Evolutionary conservation across 768 basidiomycete genomes (phyloP), one percentile per base, ranked within the genome.

Genomic region (Crassisporium funariophilum): DNA sequence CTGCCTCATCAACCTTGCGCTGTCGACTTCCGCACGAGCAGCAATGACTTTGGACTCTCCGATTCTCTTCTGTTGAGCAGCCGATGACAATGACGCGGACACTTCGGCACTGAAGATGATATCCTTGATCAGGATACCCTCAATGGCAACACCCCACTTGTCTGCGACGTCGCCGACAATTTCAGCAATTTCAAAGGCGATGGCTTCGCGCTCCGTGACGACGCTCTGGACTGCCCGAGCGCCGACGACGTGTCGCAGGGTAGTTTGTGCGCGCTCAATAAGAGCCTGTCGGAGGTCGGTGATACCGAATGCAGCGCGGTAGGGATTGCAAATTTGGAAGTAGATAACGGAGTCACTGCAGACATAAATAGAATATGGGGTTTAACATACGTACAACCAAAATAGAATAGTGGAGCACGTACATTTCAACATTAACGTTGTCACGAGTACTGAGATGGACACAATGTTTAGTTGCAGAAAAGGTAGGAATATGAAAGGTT

Each of bases 1-100:
- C 66, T 95, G 92, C 50, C 95, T 81, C 95, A 98, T 98, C 64
- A 98, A 81, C 58, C 91, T 82, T 20, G 94, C 93, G 25, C 93
- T 77, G 65, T 97, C 95, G 55, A 98, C 95, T 72, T 97, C 95
- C 11, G 95, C 95, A 48, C 93, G 83, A 1, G 93, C 94, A 43
- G 92, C 91, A 58, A 97, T 95, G 64, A 95, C 91, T 71, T 98
- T 98, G 61, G 84, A 85, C 72, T 98, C 95, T 69, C 94, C 95
- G 49, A 98, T 84, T 50, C 95, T 82, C 80, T 97, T 97, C 71
- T 95, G 93, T 62, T 97, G 95, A 15, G 95, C 95, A 27, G 95
- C 95, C 53, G 88, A 90, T 10, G 93, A 95, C 39, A 99, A 78
- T 13, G 91, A 91, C 7, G 91, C 86, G 42, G 93, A 84, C 13